Conservation (phyloP, 495 filamentous ascomycete genomes). For the Annulohypoxylon stygium region DNA sequence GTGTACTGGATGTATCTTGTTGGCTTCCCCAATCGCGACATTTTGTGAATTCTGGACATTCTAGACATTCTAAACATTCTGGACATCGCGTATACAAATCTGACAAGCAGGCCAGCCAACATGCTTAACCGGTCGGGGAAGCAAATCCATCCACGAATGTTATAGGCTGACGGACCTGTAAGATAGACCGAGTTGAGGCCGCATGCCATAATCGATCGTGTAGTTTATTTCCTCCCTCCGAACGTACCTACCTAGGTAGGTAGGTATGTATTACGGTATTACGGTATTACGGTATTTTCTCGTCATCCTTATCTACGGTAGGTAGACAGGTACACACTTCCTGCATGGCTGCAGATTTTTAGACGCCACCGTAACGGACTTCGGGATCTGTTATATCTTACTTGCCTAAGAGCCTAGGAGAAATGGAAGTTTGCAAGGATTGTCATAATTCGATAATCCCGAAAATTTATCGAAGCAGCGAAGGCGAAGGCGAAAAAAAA, state of each 20-base stretch:
- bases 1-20: not conserved
- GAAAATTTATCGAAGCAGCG: not conserved
- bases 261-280: not conserved
- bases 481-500: not conserved
- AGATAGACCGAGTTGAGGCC: conserved; percentile 42
- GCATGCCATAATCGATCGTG: conserved; percentile 14
- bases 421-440: conserved; percentile 12
- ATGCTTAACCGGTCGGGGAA: conserved; percentile 36
- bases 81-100: conserved; percentile 11
- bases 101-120: conserved; percentile 33
- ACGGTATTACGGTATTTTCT: not conserved
- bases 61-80: not conserved
- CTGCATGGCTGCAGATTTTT: not conserved
- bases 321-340: not conserved
- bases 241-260: too few species aligned
- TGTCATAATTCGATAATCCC: not conserved
- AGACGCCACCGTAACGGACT: conserved; percentile 29
- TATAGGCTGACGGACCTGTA: conserved; percentile 30
- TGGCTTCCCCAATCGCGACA: conserved; percentile 20
- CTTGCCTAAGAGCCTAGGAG: not conserved
- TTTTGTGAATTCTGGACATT: not conserved
- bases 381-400: conserved; percentile 12
- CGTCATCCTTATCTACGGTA: not conserved
- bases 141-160: conserved; percentile 25
- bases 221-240: not conserved